Evolutionary conservation across 2,329 filamentous ascomycete species (phyloP), one percentile per base, ranked within the genome.

Genomic region (Plectosphaerella sp.): DNA sequence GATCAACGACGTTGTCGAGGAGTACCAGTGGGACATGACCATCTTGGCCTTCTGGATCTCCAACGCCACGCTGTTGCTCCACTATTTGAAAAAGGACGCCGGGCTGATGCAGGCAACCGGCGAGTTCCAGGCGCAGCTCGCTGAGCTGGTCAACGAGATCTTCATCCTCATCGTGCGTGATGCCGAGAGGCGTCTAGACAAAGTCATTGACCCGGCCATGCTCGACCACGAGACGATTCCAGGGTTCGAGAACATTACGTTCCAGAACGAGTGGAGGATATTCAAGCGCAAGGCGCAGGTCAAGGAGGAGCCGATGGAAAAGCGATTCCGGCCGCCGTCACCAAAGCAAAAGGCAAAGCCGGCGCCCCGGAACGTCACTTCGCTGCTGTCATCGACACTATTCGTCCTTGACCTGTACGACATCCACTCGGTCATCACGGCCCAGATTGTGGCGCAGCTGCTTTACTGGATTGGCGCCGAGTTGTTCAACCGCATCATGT

Each of bases 351-450:
- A 92, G 65, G 92, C 92, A 5, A 95, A 97, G 68, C 86, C 91
- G 5, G 92, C 93, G 15, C 94, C 94, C 3, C 85, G 94, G 58
- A 97, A 97, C 66, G 92, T 99, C 56, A 97, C 92, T 2, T 97
- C 94, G 0, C 79, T 99, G 10, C 80, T 99, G 14, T 97, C 92
- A 1, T 97, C 94, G 3, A 97, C 94, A 0, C 78, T 99, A 14
- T 99, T 99, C 66, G 94, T 99, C 18, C 82, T 99, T 25, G 94
- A 99, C 67, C 80, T 99, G n/a, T 99, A 99, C 72, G 94, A 99
- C 62, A 91, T 99, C 20, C 94, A 99, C 72, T 97, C 94, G 0
- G 91, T 99, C 58, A 97, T 99, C 64, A 91, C 85, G 15, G 82
- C 91, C 2, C 94, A 99, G 66, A 91, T 97, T 53, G 75, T 97